Percentiles rank a stretch among this genome's conserved stretches.
phyloP scores from a whole-genome alignment of 495 filamentous ascomycete genomes.

The Podospora appendiculata region DNA sequence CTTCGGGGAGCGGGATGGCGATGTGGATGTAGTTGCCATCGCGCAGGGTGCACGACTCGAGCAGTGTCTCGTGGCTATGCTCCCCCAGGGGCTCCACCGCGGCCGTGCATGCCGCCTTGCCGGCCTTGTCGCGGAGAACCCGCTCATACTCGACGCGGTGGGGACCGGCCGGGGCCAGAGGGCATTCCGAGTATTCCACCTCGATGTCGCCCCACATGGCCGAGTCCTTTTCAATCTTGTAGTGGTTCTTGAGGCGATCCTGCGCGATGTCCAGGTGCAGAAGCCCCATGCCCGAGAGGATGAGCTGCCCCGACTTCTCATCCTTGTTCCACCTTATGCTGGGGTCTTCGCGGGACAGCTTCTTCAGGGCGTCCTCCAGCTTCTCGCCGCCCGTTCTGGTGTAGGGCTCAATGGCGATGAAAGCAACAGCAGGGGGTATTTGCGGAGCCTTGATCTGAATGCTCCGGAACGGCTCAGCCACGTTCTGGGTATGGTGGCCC shows the following conservation, averaged over 20 bases:
- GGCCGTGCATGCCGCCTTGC: slow-evolving; percentile 68
- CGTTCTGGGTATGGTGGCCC: slow-evolving; percentile 27
- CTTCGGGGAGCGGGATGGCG: slow-evolving; percentile 26
- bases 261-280: slow-evolving; percentile 94
- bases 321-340: slow-evolving; percentile 80
- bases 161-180: slow-evolving; percentile 43
- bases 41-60: slow-evolving; percentile 26
- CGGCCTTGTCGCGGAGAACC: slow-evolving; percentile 69
- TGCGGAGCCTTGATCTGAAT: slow-evolving; percentile 83
- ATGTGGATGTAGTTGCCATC: slow-evolving; percentile 58
- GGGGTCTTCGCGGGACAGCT: slow-evolving; percentile 87
- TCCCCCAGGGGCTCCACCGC: slow-evolving; percentile 52
- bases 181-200: slow-evolving; percentile 86
- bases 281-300: slow-evolving; percentile 93
- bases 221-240: slow-evolving; percentile 61
- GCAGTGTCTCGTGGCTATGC: slow-evolving; percentile 22
- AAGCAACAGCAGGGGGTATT: slow-evolving; percentile 91
- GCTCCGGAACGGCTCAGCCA: slow-evolving; percentile 58
- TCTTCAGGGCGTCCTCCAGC: slow-evolving; percentile 63
- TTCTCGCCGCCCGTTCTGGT: slow-evolving; percentile 70
- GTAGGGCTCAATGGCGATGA: slow-evolving; percentile 83
- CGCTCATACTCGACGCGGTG: slow-evolving; percentile 64
- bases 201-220: slow-evolving; percentile 88
- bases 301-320: slow-evolving; percentile 86
- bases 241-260: slow-evolving; percentile 78